Evolutionary conservation across 164 flowering plant genomes (phyloP), one percentile per base, ranked within the genome.

Genomic region (Litsea cubeba): DNA sequence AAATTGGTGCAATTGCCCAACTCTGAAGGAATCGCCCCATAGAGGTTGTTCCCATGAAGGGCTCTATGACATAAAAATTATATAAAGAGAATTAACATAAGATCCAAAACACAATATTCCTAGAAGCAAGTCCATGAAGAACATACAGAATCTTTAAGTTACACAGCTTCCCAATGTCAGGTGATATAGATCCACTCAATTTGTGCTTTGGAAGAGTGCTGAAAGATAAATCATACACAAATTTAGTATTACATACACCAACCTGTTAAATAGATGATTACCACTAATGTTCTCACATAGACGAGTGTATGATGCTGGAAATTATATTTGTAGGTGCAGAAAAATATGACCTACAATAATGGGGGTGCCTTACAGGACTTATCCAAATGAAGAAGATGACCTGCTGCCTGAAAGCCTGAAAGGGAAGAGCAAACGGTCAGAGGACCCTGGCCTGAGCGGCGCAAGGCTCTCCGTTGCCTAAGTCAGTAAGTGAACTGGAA

Each of bases 141-240:
- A 83, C 98, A 76, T 90, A 95, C 99, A 95, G 80, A 80, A 82
- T 22, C 74, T 78, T 85, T 85, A 95, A 80, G 51, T 83, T 87
- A 28, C 86, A 90, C 20, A 95, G 88, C 84, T 90, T 95, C 84
- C 98, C 98, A 79, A 95, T 82, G 65, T 90, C 99, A 75, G 98
- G 86, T n/a, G 99, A 86, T 80, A 95, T 76, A 12, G 88, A 77
- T 63, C 99, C 99, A 84, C 93, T 89, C 77, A 95, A 63, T 80
- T 80, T 92, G 83, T 87, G 95, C 72, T 77, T 62, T 25, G 92
- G 73, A 74, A 95, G 92, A 76, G 80, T 88, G 91, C 99, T 95
- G 87, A 67, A 77, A 77, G 57, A 74, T 22, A 22, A 54, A 54
- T 7, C 14, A 49, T 3, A 26, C 30, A 65, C 58, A 72, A 68